Base-by-base conservation (phyloP, 345 rosid species). In the Adansonia digitata region DNA sequence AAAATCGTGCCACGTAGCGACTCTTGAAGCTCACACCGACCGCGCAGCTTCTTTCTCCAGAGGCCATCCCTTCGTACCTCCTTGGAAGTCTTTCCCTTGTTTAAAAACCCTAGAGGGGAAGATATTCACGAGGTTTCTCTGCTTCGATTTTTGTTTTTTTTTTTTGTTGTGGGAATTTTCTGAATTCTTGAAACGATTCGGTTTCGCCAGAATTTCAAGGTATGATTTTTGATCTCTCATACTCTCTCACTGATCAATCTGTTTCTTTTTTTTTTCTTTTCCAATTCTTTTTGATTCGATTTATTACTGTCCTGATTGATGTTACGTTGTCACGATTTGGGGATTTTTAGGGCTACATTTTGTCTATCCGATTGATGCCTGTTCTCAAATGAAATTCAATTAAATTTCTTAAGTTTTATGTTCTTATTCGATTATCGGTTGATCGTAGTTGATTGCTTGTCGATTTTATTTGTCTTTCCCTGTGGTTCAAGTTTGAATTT, bases 71-170 rank as follows among this genome's bases (percentile, higher is more conserved):
- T 0, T 39, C 35, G 2, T 0, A 14, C n/a, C 1, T 10, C 0
- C 22, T 15, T 2, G 5, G 22, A 69, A 22, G 5, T 2, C 2
- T 18, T 71, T 8, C 13, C 34, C 55, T 12, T 42, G 2, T 63
- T 72, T 64, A 55, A n/a, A 77, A 77, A 65, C 77, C 80, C 80
- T 77, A 77, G 65, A 64, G 8, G 12, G 42, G n/a, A 52, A 35
- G 13, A 49, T 48, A 4, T 11, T 12, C 11, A 15, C 20, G 17
- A 5, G 31, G 17, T 29, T 9, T 12, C 26, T 64, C 22, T 20
- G 11, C 10, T 11, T 43, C 9, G 22, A 14, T 43, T n/a, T 2
- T 7, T 22, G 20, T 22, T 13, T 18, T 3, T 8, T 24, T 24
- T n/a, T 14, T 26, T 17, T 22, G 11, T 14, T 43, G n/a, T n/a